Base-by-base conservation (phyloP, 768 basidiomycete genomes). In the Lentinus brumalis region DNA sequence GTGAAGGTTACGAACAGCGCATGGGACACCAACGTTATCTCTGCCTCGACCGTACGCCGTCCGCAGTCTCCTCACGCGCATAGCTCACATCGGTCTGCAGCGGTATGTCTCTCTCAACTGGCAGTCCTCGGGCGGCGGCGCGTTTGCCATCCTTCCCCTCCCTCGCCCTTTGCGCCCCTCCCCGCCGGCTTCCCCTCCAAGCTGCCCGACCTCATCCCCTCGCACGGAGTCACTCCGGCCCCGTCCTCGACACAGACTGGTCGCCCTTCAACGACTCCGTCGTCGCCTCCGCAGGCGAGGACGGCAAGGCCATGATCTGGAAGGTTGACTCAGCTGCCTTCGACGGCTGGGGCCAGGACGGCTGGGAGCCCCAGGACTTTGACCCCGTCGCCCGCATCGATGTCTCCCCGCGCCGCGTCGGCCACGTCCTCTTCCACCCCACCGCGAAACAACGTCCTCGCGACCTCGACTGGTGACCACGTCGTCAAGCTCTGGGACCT, bases 181-280 rank as follows among this genome's bases (percentile, higher is more conserved):
- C 77, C 79, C 3, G 76, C 77, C 66, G 76, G 67, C 49, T 76
- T 96, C 68, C 85, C 88, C 7, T 79, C 82, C 71, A 96, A 92
- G 75, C 82, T 98, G 18, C 97, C 96, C 1, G 97, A 99, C 71
- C 86, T 89, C 63, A 81, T 98, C 42, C 97, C 1, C 83, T 98
- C 57, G 94, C 93, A 16, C 88, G 96, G 57, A 91, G 89, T 32
- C 90, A 92, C 74, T 87, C 88, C 1, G 90, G 86, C 2, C 79
- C 91, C 29, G 91, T 94, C 32, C 89, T 98, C 40, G 96, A 98
- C 76, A 98, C 96, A 0, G 92, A 91, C 70, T 98, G 95, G 94
- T 93, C 91, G 0, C 96, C 95, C 0, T 94, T 96, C 73, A 88
- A 95, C 70, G 96, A 98, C 75, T 79, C 83, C 6, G 80, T 96